A percentile compares a stretch with the other conserved stretches of the same genome.
phyloP scores from a whole-genome alignment of 768 basidiomycete species.

The Trametes coccinea region DNA sequence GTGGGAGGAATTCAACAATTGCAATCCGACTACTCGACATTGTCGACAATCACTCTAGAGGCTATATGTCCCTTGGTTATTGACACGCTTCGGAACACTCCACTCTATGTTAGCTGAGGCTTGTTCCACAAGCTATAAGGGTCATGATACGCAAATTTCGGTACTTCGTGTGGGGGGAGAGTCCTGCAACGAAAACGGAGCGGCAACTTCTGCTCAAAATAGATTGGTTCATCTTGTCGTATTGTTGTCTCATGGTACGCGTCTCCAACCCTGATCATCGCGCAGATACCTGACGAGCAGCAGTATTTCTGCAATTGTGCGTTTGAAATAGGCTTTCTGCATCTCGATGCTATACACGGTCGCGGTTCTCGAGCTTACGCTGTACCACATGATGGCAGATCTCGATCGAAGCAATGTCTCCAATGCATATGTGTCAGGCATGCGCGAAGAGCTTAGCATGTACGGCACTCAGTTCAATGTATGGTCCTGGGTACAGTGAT shows the following conservation, averaged over 20 bases:
- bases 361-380: too few relatives aligned
- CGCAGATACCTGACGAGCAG: conserved; percentile 1
- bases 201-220: conserved; percentile 54
- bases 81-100: too few relatives aligned
- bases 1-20: too few relatives aligned
- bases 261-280: too few relatives aligned
- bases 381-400: conserved; percentile 50
- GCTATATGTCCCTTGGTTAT: too few relatives aligned
- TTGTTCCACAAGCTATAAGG: too few relatives aligned
- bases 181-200: conserved; percentile 46
- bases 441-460: conserved; percentile 73
- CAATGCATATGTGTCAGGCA: conserved; percentile 80
- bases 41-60: too few relatives aligned
- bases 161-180: conserved; percentile 39
- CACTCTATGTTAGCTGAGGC: too few relatives aligned
- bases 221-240: conserved; percentile 69
- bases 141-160: conserved; percentile 23
- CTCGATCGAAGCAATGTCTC: conserved; percentile 67
- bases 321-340: conserved; percentile 8
- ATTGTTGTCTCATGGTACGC: conserved; percentile 66
- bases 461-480: conserved; percentile 64
- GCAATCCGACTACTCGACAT: too few relatives aligned
- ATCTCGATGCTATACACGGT: too few relatives aligned
- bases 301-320: conserved; percentile 70
- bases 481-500: conserved; percentile 40